These are phyloP conservation scores for Aspergillaceae sp. DNA, from an alignment of 2,329 filamentous ascomycete species.

Conservation along the genomic window DNA sequence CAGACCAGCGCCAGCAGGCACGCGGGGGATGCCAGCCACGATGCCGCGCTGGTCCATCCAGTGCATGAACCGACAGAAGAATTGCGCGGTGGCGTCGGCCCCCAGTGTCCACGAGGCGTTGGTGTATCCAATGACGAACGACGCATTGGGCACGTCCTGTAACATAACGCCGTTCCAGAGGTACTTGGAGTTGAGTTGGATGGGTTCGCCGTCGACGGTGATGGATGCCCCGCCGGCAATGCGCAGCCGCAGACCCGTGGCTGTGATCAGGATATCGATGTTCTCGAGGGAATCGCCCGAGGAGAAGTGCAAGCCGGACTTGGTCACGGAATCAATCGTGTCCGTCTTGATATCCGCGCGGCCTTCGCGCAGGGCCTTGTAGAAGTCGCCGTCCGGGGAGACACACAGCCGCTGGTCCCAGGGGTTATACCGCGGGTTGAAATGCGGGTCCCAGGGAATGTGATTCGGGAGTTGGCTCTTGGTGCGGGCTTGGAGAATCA, in stretches of 20 bases:
- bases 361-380: conserved; percentile 42
- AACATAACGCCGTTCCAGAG: conserved; percentile 39
- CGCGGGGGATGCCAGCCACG: conserved; percentile 20
- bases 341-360: conserved; percentile 49
- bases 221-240: conserved; percentile 30
- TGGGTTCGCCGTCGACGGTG: conserved; percentile 29
- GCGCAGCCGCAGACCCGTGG: conserved; percentile 36
- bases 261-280: conserved; percentile 38
- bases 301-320: conserved; percentile 41
- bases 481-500: conserved; percentile 40
- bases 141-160: conserved; percentile 37
- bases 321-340: conserved; percentile 44
- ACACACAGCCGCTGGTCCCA: conserved; percentile 71
- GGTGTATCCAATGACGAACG: conserved; percentile 36
- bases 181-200: conserved; percentile 28
- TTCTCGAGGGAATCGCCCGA: conserved; percentile 32
- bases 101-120: conserved; percentile 40
- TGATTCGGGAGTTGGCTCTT: conserved; percentile 45
- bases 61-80: conserved; percentile 31
- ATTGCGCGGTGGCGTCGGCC: conserved; percentile 35
- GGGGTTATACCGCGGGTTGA: conserved; percentile 56
- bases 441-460: conserved; percentile 52
- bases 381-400: conserved; percentile 54
- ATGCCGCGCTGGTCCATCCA: conserved; percentile 20
- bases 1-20: conserved; percentile 13